phyloP scores from a whole-genome alignment of 129 eudicot species.

The Mikania micrantha region DNA sequence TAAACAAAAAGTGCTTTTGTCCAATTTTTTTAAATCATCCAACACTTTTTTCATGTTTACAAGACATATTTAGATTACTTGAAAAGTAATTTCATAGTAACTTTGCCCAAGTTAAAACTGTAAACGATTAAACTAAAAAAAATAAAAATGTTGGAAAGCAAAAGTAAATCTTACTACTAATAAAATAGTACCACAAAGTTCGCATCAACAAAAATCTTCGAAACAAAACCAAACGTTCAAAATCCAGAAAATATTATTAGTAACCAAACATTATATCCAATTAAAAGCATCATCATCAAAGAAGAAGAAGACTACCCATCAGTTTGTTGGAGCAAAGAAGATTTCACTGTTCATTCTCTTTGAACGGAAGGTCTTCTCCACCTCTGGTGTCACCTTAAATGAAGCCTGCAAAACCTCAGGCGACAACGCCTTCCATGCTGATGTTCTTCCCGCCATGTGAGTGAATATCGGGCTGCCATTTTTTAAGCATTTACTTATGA shows the following conservation, averaged over 20 bases:
- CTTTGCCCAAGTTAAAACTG: not conserved
- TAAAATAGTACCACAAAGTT: not conserved
- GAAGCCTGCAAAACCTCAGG: conserved; percentile 67
- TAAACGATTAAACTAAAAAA: not conserved
- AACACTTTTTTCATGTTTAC: too few species aligned
- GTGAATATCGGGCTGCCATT: conserved; percentile 59
- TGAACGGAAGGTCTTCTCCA: conserved; percentile 58
- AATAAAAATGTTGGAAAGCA: not conserved
- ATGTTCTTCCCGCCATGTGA: conserved; percentile 74
- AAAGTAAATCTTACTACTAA: not conserved
- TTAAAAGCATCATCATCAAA: not conserved
- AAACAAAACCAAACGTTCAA: not conserved
- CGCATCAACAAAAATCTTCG: not conserved
- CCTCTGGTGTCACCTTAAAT: conserved; percentile 52
- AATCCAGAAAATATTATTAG: conserved; percentile 7
- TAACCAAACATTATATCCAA: not conserved
- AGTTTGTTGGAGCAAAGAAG: conserved; percentile 71
- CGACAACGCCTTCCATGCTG: conserved; percentile 64
- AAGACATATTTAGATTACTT: too few species aligned
- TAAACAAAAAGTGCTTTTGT: too few species aligned
- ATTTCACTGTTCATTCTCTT: conserved; percentile 58
- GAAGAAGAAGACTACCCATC: conserved; percentile 6
- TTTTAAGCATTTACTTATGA: not conserved
- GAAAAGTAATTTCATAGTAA: too few species aligned
- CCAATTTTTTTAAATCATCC: too few species aligned